Conservation (phyloP, 768 basidiomycete species). For the Gloeopeniophorella convolvens region DNA sequence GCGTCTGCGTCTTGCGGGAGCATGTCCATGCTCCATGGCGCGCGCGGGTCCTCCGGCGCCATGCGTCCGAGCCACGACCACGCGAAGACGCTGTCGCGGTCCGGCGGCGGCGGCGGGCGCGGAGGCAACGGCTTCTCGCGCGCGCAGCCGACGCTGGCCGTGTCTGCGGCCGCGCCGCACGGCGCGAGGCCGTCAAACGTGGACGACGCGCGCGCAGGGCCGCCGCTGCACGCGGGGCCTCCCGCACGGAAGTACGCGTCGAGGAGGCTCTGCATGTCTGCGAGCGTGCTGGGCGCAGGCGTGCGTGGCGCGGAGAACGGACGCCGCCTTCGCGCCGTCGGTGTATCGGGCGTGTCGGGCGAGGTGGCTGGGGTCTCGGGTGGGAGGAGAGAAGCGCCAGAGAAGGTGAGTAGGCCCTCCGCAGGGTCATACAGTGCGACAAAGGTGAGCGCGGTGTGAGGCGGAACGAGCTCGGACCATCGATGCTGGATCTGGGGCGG, state of each 20-base stretch:
- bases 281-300: constrained; percentile 1
- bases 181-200: neutral
- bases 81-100: constrained; percentile 4
- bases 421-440: constrained; percentile 55
- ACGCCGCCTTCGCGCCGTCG: no score
- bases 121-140: neutral
- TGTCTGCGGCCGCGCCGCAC: neutral
- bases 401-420: constrained; percentile 43
- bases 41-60: constrained; percentile 4
- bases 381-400: neutral
- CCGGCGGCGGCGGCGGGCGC: neutral
- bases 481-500: constrained; percentile 24
- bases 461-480: constrained; percentile 54
- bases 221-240: neutral
- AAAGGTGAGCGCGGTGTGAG: constrained; percentile 50
- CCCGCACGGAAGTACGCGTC: constrained; percentile 7
- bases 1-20: neutral
- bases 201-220: constrained; percentile 2
- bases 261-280: constrained; percentile 3
- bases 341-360: neutral
- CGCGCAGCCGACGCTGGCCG: neutral
- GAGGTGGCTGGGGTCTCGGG: neutral
- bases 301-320: constrained; percentile 23
- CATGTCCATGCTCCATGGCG: constrained; percentile 13
- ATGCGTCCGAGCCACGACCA: constrained; percentile 8